These are phyloP conservation scores for Annulohypoxylon bovei DNA, from an alignment of 495 filamentous ascomycete species.

Conservation along the genomic window DNA sequence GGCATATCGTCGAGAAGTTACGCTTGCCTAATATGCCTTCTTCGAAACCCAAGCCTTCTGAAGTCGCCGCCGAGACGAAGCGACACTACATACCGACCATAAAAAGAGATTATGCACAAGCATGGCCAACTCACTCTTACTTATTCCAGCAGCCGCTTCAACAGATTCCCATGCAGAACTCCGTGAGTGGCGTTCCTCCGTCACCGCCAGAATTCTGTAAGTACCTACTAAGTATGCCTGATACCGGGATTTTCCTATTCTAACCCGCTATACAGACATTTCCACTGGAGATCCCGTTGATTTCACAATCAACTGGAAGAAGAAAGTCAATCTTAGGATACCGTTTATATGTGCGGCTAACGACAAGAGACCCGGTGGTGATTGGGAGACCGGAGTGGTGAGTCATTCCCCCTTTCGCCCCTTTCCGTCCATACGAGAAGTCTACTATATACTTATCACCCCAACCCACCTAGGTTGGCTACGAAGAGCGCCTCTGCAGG, in stretches of 20 bases:
- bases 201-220: slow-evolving; percentile 55
- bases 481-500: slow-evolving; percentile 76
- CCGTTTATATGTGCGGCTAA: slow-evolving; percentile 80
- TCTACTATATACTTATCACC: slow-evolving; percentile 20
- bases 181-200: slow-evolving; percentile 41
- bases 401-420: not conserved
- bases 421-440: not conserved
- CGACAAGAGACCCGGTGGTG: slow-evolving; percentile 77
- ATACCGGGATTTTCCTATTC: not conserved
- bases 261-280: slow-evolving; percentile 53
- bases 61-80: slow-evolving; percentile 76
- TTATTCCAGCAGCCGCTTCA: slow-evolving; percentile 56
- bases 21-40: slow-evolving; percentile 60
- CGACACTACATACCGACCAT: slow-evolving; percentile 69
- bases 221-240: slow-evolving; percentile 10
- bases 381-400: slow-evolving; percentile 75
- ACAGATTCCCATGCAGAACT: slow-evolving; percentile 51
- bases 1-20: not conserved
- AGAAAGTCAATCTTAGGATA: slow-evolving; percentile 53
- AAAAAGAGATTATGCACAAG: slow-evolving; percentile 56
- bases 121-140: slow-evolving; percentile 59
- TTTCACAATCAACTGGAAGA: slow-evolving; percentile 69
- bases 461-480: slow-evolving; percentile 58
- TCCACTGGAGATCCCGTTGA: slow-evolving; percentile 74
- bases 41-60: slow-evolving; percentile 71